Percentiles rank a stretch among this genome's conserved stretches.
Evolutionary conservation across 75 land plant genomes (phyloP).

Genomic region (Pinus taeda): DNA sequence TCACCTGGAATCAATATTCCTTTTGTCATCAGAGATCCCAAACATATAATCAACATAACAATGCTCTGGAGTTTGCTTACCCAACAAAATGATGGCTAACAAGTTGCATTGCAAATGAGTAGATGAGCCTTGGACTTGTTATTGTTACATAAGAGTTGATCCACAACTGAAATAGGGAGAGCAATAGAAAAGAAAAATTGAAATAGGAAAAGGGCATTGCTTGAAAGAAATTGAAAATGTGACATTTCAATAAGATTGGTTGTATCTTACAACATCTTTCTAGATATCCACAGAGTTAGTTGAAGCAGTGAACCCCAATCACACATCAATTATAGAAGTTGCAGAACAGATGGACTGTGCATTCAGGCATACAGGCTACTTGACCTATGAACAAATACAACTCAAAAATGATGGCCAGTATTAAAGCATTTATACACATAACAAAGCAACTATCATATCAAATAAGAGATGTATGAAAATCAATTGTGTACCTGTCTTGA

Average conservation of each 20-base stretch:
- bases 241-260: background rate
- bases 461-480: background rate
- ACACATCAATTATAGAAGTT: background rate
- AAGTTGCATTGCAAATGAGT: too few species aligned
- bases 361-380: background rate
- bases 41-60: too few species aligned
- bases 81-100: too few species aligned
- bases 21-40: too few species aligned
- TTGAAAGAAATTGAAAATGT: background rate
- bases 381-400: background rate
- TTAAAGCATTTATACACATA: background rate
- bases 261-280: background rate
- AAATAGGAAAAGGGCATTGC: background rate
- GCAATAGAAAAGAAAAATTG: too few species aligned
- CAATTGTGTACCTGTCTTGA: conserved; percentile 43
- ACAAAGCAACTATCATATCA: background rate
- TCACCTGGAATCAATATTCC: too few species aligned
- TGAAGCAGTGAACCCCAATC: background rate
- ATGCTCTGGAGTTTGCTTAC: too few species aligned
- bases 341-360: background rate
- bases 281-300: background rate
- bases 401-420: background rate
- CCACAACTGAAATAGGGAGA: too few species aligned
- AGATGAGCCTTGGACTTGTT: too few species aligned
- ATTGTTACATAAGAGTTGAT: too few species aligned